Evolutionary conservation across 2,329 filamentous ascomycete genomes (phyloP), one percentile per base, ranked within the genome.

Genomic region (Hypoxylon sp.): DNA sequence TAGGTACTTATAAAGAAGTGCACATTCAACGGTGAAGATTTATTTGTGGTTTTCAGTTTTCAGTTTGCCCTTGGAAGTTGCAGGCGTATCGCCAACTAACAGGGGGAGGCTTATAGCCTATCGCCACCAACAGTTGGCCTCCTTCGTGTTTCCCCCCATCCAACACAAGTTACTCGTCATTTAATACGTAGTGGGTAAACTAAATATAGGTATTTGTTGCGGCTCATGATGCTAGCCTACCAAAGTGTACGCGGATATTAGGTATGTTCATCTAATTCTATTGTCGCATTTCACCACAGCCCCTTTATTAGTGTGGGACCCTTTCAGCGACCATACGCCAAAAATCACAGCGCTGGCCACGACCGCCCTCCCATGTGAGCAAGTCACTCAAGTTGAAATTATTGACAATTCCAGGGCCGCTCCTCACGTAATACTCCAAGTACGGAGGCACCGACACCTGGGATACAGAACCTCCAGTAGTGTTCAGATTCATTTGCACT

Each of bases 401-500:
- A 30, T 74, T 74, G 28, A 73, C 72, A 10, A 74, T 70, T 0
- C 71, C 73, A 0, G 65, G 32, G 0, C 72, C 73, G 1, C 51
- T 51, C 2, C 73, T 66, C 19, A 71, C 57, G 19, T 68, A 71
- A 46, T 72, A 74, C 5, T 55, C 69, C 24, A 75, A 44, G 6
- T 68, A 61, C 28, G 69, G 66, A 2, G 71, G 69, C 10, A 75
- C 67, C 2, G 65, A 69, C 26, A 71, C 43, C 10, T 63, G 50
- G 3, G 54, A 55, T 8, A 70, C 48, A 2, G 58, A 39, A 2
- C 79, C 79, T 1, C 80, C 80, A 0, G 80, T 81, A 15, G 78
- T 78, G 56, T 82, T 82, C 32, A 82, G 68, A 65, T 81, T 77
- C 68, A 82, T 75, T 71, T 79, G 77, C 17, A 74, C 74, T 1